Conservation (phyloP, 106 monocot genomes). For the Dendrobium chrysotoxum region DNA sequence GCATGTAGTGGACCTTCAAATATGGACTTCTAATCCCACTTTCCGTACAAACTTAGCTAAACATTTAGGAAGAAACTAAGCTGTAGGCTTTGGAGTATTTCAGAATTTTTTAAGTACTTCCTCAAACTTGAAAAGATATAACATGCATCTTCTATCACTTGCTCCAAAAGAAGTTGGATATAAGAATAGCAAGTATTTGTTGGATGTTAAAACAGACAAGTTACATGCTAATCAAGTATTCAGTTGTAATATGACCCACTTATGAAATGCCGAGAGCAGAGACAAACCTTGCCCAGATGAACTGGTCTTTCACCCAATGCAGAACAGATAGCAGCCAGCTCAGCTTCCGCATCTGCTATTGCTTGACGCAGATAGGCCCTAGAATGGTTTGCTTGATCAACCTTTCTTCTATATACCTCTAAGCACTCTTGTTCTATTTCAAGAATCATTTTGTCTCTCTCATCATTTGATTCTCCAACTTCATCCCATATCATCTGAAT, state of each 20-base stretch:
- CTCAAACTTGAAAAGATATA: too few relatives aligned
- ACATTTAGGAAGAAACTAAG: not conserved
- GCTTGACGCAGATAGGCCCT: constrained; percentile 50
- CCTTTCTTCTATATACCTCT: constrained; percentile 50
- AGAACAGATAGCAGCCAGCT: constrained; percentile 55
- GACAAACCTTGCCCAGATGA: constrained; percentile 29
- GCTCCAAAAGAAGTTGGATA: not conserved
- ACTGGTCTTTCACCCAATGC: constrained; percentile 41
- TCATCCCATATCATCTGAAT: constrained; percentile 84
- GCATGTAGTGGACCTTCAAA: not conserved
- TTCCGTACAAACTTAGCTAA: not conserved
- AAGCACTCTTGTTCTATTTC: constrained; percentile 76
- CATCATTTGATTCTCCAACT: constrained; percentile 60
- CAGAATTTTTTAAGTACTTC: not conserved
- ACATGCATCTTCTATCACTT: not conserved
- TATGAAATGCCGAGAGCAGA: not conserved
- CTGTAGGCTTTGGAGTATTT: not conserved
- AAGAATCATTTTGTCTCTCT: constrained; percentile 59
- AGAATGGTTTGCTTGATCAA: constrained; percentile 43
- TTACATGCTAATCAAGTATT: not conserved
- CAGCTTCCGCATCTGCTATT: constrained; percentile 61
- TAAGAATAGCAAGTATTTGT: not conserved
- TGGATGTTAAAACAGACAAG: not conserved
- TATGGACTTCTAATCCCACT: not conserved
- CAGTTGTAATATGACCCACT: not conserved